phyloP scores from a whole-genome alignment of 345 rosid genomes.

The Citrus cavaleriei region DNA sequence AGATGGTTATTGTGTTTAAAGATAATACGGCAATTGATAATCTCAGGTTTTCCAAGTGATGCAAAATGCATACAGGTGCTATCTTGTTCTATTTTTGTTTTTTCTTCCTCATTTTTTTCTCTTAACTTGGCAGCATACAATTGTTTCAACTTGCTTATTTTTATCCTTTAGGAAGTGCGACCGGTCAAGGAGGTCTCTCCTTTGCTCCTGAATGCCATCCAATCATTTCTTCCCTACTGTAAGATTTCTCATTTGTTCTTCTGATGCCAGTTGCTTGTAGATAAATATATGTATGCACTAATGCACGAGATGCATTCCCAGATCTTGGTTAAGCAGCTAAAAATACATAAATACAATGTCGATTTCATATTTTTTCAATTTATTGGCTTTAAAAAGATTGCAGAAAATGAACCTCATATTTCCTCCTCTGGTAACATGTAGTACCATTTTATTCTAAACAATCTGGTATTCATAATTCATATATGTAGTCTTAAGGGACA shows the following conservation, averaged over 20 bases:
- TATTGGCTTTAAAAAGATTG: background rate
- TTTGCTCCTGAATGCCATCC: constrained; percentile 66
- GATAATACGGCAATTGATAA: constrained; percentile 73
- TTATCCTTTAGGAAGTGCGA: constrained; percentile 58
- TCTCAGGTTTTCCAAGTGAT: constrained; percentile 91
- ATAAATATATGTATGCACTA: background rate
- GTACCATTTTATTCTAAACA: background rate
- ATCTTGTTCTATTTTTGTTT: background rate
- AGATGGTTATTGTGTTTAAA: constrained; percentile 94
- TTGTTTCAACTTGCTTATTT: constrained; percentile 11
- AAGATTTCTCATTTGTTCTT: constrained; percentile 32
- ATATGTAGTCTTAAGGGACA: background rate
- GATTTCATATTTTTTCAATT: background rate
- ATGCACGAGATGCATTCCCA: background rate
- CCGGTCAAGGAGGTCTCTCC: constrained; percentile 95
- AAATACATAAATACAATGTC: background rate
- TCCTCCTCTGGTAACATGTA: background rate
- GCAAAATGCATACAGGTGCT: constrained; percentile 75
- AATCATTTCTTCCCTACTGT: constrained; percentile 88
- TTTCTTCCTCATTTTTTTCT: background rate
- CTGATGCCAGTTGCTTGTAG: background rate
- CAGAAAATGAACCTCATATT: background rate
- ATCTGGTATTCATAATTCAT: background rate
- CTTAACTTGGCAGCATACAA: background rate
- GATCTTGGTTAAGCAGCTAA: background rate